phyloP scores from a whole-genome alignment of 139 green algal species.

The Nannochloris sp. region DNA sequence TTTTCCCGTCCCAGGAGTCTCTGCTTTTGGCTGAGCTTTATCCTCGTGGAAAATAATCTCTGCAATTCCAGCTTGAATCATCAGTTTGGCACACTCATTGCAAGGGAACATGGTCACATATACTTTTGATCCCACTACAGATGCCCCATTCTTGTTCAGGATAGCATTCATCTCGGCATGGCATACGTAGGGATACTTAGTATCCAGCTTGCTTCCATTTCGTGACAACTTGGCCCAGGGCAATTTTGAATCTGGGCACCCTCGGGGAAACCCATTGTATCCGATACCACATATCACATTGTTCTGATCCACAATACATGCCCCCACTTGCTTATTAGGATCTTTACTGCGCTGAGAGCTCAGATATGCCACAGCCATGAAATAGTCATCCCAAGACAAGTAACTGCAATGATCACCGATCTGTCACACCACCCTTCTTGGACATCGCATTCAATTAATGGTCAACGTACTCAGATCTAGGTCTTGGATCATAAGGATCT shows the following conservation, averaged over 20 bases:
- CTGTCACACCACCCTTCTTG: neutral
- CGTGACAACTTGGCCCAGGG: constrained; percentile 78
- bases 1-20: neutral
- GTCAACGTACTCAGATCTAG: constrained; percentile 13
- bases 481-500: constrained; percentile 21
- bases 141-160: constrained; percentile 87
- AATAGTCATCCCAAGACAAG: constrained; percentile 98
- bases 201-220: constrained; percentile 56
- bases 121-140: constrained; percentile 34
- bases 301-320: constrained; percentile 72
- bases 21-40: constrained; percentile 14
- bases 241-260: constrained; percentile 72
- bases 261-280: constrained; percentile 98
- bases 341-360: constrained; percentile 90
- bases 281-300: constrained; percentile 96
- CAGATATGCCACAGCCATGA: constrained; percentile 96
- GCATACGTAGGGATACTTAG: constrained; percentile 87
- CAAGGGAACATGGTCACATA: constrained; percentile 99
- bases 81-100: constrained; percentile 98
- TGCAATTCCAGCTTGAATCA: constrained; percentile 81
- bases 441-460: neutral
- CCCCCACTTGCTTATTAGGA: constrained; percentile 92
- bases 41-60: constrained; percentile 88
- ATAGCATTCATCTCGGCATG: constrained; percentile 98
- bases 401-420: constrained; percentile 40